These are phyloP conservation scores for Boletus nobilissimus DNA, from an alignment of 1,284 basidiomycete genomes.

Conservation along the genomic window DNA sequence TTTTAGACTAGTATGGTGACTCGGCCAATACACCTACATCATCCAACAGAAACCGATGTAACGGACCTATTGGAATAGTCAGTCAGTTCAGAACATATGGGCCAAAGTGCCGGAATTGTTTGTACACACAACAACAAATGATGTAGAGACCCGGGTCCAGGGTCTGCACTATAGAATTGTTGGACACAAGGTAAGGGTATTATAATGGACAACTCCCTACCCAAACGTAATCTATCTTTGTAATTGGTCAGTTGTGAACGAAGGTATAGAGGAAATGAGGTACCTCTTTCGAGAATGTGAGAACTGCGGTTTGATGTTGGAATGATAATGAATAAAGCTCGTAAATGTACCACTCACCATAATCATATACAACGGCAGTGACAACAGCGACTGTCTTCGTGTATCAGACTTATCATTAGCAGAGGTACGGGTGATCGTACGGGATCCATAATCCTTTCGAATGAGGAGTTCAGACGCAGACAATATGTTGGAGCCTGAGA, in stretches of 20 bases:
- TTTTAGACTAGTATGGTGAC: background rate
- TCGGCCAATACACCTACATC: background rate
- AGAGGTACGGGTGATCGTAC: background rate
- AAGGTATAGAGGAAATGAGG: background rate
- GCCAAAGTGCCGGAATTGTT: too few species aligned
- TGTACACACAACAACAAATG: conserved; percentile 19
- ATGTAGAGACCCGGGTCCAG: conserved; percentile 16
- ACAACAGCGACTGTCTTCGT: background rate
- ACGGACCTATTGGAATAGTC: conserved; percentile 3
- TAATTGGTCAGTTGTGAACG: background rate
- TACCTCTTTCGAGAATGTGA: conserved; percentile 6
- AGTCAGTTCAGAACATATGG: background rate
- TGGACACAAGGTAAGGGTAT: too few species aligned
- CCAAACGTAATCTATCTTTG: conserved; percentile 26
- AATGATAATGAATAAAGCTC: background rate
- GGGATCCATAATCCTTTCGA: background rate
- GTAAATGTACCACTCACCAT: background rate
- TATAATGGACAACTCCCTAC: background rate
- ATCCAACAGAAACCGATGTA: conserved; percentile 1
- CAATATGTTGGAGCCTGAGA: background rate
- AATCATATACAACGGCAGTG: background rate
- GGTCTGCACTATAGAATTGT: background rate
- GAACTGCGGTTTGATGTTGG: background rate
- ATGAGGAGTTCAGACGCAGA: background rate
- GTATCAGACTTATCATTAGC: background rate